Base-by-base conservation (phyloP, 257 asterid species). In the Rauvolfia tetraphylla region DNA sequence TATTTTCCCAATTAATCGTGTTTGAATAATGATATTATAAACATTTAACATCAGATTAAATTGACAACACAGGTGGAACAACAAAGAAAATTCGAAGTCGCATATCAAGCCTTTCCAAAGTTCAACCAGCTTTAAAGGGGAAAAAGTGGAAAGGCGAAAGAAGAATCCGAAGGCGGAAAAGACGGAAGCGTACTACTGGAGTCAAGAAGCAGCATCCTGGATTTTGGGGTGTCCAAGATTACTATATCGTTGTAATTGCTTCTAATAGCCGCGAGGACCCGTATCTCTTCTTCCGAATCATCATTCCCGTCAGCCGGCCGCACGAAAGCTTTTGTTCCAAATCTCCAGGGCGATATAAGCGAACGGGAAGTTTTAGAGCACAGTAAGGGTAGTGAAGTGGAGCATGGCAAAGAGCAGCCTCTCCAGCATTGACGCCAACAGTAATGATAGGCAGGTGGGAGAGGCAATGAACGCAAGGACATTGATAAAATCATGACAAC, bases 191-290 rank as follows among this genome's bases (percentile, higher is more conserved):
- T 83, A 92, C 97, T 78, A 77, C 89, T 82, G 39, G 93, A 82
- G 77, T 90, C 95, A 49, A 92, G 97, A 71, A 92, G 92, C 74
- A 92, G 86, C 48, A 90, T 75, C 76, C 88, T 86, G 17, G 94
- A 88, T 10, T 85, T 77, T 31, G 87, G 79, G 48, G 89, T 87
- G 29, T 90, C 97, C 10, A 90, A 79, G 73, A 92, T 90, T 12
- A 87, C 76, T 58, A 92, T 86, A 79, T 80, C 78, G 80, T 92
- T 90, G 79, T 85, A 89, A 17, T 4, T 39, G 81, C 80, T 92
- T 29, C 79, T 83, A 13, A 89, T 59, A 57, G 89, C 86, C 48
- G 90, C 70, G 41, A 90, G 73, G 41, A 89, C 86, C 58, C 76
- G 83, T 54, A 75, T 86, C 18, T 90, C 87, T 49, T 76, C 87